Conservation (phyloP, 176 grass and related monocot species). For the Carex scoparia region DNA sequence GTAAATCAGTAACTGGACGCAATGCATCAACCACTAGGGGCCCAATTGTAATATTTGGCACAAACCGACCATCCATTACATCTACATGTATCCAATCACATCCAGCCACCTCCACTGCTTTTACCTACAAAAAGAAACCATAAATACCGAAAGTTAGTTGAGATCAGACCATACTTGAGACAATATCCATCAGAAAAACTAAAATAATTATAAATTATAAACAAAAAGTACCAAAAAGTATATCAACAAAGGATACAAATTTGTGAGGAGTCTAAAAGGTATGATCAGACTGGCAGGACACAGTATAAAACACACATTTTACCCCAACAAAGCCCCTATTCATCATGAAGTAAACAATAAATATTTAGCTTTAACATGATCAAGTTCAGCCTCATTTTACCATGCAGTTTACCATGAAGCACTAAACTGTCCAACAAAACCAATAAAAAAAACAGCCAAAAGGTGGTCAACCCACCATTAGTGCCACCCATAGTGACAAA, state of each 20-base stretch:
- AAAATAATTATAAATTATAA: neutral
- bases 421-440: neutral
- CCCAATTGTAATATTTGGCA: constrained; percentile 97
- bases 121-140: constrained; percentile 48
- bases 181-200: neutral
- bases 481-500: neutral
- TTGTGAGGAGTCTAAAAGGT: neutral
- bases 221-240: neutral
- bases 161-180: neutral
- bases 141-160: neutral
- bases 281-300: neutral
- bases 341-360: neutral
- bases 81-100: constrained; percentile 99
- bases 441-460: neutral
- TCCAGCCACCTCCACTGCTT: constrained; percentile 94
- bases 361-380: neutral
- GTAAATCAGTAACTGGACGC: constrained; percentile 93
- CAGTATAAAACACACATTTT: neutral
- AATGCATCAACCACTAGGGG: constrained; percentile 84
- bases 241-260: neutral
- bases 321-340: neutral
- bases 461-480: neutral
- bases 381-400: neutral
- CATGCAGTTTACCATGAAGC: neutral
- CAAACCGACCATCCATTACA: constrained; percentile 97